Base-by-base conservation (phyloP, 257 asterid species). In the Perilla frutescens region DNA sequence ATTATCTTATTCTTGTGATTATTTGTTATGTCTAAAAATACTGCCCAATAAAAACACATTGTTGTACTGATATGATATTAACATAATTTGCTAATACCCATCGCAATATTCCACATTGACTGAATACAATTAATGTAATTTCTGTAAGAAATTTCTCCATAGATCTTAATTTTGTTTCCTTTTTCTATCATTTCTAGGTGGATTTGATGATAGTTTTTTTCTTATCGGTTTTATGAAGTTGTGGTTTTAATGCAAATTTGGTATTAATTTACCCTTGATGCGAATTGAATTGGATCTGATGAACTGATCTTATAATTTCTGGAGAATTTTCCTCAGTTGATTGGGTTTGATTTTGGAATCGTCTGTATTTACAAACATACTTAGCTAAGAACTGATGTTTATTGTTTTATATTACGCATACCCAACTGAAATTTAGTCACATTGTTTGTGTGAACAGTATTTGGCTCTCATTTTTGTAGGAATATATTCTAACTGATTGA, bases 181-280 rank as follows among this genome's bases (percentile, higher is more conserved):
- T 32, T 50, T 15, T 51, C 3, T 5, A 1, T 3, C 32, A 50
- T 67, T 8, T 31, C 12, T 51, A 15, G 51, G 34, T 68, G 53
- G 43, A 54, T 55, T 53, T 7, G 37, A 12, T 31, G 43, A 12
- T 9, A 44, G 29, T 34, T 39, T 68, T 51, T 15, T n/a, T n/a
- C 6, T 39, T 54, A 15, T 53, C 63, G 39, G 5, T 39, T 14
- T 12, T n/a, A 37, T 68, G 29, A 39, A 5, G 59, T 53, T n/a
- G n/a, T n/a, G n/a, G 50, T 50, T 50, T 49, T 51, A 37, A n/a
- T 67, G 61, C 62, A 26, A 45, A 67, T 67, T 67, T 20, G 61
- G 10, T 13, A n/a, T n/a, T 36, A 51, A 68, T 26, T 54, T 36
- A 41, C 29, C 54, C 47, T 29, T 40, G 49, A 50, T 37, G 15